Evolutionary conservation across 2,329 filamentous ascomycete genomes (phyloP).

Genomic region (Aureobasidium melanogenum): DNA sequence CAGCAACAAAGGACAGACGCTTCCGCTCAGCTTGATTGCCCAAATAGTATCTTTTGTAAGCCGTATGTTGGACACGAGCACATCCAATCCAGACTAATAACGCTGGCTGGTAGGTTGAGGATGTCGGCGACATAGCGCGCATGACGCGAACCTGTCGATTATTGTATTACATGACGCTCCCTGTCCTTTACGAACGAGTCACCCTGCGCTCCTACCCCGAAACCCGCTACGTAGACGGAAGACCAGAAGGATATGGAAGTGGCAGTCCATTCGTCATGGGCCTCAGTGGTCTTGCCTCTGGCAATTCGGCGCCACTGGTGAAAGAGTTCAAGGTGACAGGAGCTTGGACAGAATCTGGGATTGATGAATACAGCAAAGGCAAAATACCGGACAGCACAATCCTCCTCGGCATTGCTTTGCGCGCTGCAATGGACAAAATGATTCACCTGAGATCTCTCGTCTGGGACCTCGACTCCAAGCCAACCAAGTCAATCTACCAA

Average conservation of each 20-base stretch:
- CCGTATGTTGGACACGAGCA: neutral
- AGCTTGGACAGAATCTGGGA: slow-evolving; percentile 48
- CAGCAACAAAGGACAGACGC: slow-evolving; percentile 11
- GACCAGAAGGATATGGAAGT: slow-evolving; percentile 52
- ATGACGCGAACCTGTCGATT: slow-evolving; percentile 52
- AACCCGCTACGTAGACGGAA: slow-evolving; percentile 49
- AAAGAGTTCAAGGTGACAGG: slow-evolving; percentile 44
- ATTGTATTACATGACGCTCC: slow-evolving; percentile 56
- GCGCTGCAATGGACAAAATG: slow-evolving; percentile 53
- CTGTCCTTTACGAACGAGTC: slow-evolving; percentile 50
- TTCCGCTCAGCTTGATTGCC: slow-evolving; percentile 52
- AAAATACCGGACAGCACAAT: slow-evolving; percentile 55
- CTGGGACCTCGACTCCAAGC: slow-evolving; percentile 55
- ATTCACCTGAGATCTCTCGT: slow-evolving; percentile 45
- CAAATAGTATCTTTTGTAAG: slow-evolving; percentile 48
- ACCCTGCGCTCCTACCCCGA: slow-evolving; percentile 49
- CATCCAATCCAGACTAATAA: neutral
- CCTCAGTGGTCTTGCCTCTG: slow-evolving; percentile 52
- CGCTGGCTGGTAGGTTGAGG: slow-evolving; percentile 39
- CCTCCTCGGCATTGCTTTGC: slow-evolving; percentile 52
- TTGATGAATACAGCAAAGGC: slow-evolving; percentile 50
- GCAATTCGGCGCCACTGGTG: slow-evolving; percentile 45
- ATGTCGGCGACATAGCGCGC: slow-evolving; percentile 49
- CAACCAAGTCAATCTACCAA: slow-evolving; percentile 49
- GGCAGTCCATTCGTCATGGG: slow-evolving; percentile 57